Base-by-base conservation (phyloP, 768 basidiomycete species). In the Amanita rimosa region DNA sequence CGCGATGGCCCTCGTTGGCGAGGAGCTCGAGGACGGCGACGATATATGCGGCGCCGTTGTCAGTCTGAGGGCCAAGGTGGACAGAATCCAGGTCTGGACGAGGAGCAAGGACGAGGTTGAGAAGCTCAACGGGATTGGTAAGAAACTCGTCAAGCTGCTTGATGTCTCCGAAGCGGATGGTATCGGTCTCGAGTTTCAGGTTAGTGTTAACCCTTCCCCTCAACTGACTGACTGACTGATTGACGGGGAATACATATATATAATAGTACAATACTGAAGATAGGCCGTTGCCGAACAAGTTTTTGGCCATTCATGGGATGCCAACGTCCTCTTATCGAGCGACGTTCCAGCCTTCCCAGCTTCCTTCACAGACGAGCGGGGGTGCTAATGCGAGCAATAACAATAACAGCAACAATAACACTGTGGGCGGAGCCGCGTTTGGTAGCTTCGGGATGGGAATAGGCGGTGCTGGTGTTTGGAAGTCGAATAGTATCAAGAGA, bases 21-120 rank as follows among this genome's bases (percentile, higher is more conserved):
- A 90, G 65, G 81, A 86, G 60, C 72, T 86, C 57, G 79, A 78
- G 59, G 82, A 73, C 42, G 82, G 68, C 22, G 79, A 74, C 54
- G 92, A 79, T 60, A 85, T 93, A 49, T 89, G 85, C 54, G 85
- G 86, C 36, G 85, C 86, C 0, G 93, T 95, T 14, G 90, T 94
- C 42, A 90, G 87, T 55, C 66, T 91, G 62, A 71, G 89, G 56
- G 83, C 80, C 54, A 92, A 90, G 64, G 81, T 90, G 46, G 89
- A 95, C 60, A 71, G 93, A 45, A 89, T 96, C 48, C 93, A 96
- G 63, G 66, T 97, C 31, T 97, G 93, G 93, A 86, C 83, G 38
- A 70, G 93, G 52, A 74, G 71, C 55, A 88, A 88, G 66, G 87
- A 91, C 37, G 88, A 95, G 54, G 81, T 91, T 1, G 85, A 90